These are phyloP conservation scores for Chernovozyma sophiae-reginae DNA, from an alignment of 1,139 yeast genomes.

Conservation along the genomic window DNA sequence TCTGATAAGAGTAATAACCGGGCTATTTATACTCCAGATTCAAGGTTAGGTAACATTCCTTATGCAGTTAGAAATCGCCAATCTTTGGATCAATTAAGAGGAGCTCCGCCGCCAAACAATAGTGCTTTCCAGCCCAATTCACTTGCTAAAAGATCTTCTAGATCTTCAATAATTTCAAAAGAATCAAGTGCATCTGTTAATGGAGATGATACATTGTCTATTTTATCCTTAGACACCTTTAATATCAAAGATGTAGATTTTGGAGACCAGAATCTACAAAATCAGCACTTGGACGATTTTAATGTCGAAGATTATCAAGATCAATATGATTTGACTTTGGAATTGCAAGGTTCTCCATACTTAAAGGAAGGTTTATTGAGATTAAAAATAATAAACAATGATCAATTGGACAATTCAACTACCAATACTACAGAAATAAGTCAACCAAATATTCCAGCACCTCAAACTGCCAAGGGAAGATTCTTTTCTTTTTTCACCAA, in stretches of 20 bases:
- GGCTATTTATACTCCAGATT: constrained; percentile 15
- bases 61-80: constrained; percentile 24
- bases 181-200: constrained; percentile 18
- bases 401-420: constrained; percentile 28
- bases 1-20: constrained; percentile 25
- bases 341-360: constrained; percentile 72
- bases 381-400: constrained; percentile 43
- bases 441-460: constrained; percentile 24
- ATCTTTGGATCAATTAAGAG: constrained; percentile 27
- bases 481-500: constrained; percentile 25
- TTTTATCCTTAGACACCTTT: constrained; percentile 33
- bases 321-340: constrained; percentile 55
- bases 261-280: constrained; percentile 13
- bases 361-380: constrained; percentile 71
- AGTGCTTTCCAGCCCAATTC: no score
- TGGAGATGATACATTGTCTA: constrained; percentile 36
- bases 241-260: constrained; percentile 18
- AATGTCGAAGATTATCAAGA: constrained; percentile 45
- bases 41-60: constrained; percentile 6
- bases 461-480: constrained; percentile 15
- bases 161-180: constrained; percentile 32
- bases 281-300: constrained; percentile 32
- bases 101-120: constrained; percentile 8
- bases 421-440: constrained; percentile 14
- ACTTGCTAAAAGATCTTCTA: constrained; percentile 31